A percentile compares a stretch with the other conserved stretches of the same genome.
phyloP scores from a whole-genome alignment of 2,329 filamentous ascomycete genomes.

The Apiospora phragmitis region DNA sequence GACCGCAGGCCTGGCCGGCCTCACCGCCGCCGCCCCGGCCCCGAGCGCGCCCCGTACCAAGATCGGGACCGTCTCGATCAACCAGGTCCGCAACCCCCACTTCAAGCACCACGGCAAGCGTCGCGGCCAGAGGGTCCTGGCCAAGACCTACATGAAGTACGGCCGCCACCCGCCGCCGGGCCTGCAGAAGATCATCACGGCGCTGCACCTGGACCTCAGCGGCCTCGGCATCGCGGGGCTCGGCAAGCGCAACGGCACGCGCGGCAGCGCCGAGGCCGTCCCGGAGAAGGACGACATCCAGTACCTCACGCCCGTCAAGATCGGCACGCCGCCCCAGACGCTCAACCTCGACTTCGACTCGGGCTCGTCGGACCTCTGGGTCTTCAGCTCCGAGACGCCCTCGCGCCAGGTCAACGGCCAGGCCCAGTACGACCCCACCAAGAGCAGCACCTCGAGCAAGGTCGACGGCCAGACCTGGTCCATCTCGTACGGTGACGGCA shows the following conservation, averaged over 20 bases:
- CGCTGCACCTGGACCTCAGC: conserved; percentile 9
- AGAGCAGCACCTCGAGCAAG: conserved; percentile 39
- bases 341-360: conserved; percentile 47
- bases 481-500: conserved; percentile 46
- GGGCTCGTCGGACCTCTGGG: conserved; percentile 49
- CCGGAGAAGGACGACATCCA: conserved; percentile 16
- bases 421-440: conserved; percentile 38
- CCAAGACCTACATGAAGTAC: conserved; percentile 24
- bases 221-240: background rate
- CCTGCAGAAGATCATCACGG: conserved; percentile 16
- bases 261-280: conserved; percentile 18
- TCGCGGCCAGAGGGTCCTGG: conserved; percentile 17
- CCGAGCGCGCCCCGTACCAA: background rate
- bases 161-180: conserved; percentile 17
- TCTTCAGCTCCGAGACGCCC: conserved; percentile 41
- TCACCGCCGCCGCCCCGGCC: conserved; percentile 9
- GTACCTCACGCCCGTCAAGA: conserved; percentile 20
- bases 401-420: conserved; percentile 37
- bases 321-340: conserved; percentile 42
- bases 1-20: background rate
- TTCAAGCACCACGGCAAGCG: conserved; percentile 12
- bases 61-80: conserved; percentile 10
- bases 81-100: conserved; percentile 19
- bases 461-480: conserved; percentile 39
- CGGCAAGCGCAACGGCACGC: conserved; percentile 12